These are phyloP conservation scores for Plectosphaerella plurivora DNA, from an alignment of 2,329 filamentous ascomycete species.

Conservation along the genomic window DNA sequence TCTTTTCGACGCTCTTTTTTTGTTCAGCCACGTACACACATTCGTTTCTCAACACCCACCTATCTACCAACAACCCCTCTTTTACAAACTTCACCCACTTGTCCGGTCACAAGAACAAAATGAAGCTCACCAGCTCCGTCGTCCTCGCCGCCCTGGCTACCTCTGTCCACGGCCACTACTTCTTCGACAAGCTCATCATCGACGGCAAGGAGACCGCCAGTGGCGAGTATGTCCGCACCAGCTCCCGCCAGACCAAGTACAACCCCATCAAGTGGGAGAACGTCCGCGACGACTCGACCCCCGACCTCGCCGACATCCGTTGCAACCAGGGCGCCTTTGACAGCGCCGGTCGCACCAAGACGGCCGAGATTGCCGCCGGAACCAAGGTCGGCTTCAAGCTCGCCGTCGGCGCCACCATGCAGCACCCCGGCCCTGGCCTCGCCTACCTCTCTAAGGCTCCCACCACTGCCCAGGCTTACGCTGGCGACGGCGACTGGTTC, in stretches of 20 bases:
- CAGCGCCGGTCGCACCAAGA: constrained; percentile 11
- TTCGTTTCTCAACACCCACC: too few species aligned
- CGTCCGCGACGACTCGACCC: constrained; percentile 1
- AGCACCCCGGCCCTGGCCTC: constrained; percentile 37
- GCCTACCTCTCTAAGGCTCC: constrained; percentile 40
- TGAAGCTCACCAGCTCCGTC: constrained; percentile 1
- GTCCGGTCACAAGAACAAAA: neutral
- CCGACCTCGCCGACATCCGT: constrained; percentile 6
- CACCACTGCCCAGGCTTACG: constrained; percentile 34
- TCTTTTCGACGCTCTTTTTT: too few species aligned
- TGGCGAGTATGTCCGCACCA: constrained; percentile 1
- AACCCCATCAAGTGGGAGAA: constrained; percentile 11
- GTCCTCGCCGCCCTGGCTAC: neutral
- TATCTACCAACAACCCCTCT: too few species aligned
- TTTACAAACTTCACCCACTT: neutral
- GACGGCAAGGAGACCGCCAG: constrained; percentile 1
- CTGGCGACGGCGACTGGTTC: constrained; percentile 34
- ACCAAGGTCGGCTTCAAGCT: constrained; percentile 46
- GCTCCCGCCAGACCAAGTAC: constrained; percentile 6
- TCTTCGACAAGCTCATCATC: constrained; percentile 5
- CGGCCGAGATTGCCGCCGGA: constrained; percentile 26
- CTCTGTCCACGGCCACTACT: constrained; percentile 3
- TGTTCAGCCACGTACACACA: too few species aligned
- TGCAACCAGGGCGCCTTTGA: constrained; percentile 17
- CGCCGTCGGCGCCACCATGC: constrained; percentile 42